phyloP scores from a whole-genome alignment of 176 grass and related monocot genomes.

The Triticum timopheevii region DNA sequence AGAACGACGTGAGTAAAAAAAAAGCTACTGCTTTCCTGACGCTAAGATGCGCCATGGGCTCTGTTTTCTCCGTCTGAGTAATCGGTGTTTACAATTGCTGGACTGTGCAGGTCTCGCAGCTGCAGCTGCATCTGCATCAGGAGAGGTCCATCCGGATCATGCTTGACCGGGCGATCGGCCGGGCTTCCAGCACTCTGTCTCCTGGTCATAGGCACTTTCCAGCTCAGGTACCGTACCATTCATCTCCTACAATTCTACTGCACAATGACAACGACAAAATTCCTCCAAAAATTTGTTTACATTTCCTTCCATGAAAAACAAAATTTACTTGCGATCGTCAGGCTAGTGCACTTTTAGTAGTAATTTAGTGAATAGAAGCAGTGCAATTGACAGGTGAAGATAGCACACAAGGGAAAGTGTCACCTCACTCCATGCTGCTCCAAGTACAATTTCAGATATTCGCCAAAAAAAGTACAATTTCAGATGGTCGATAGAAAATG shows the following conservation, averaged over 20 bases:
- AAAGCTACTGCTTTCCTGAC: background rate
- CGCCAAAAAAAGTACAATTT: background rate
- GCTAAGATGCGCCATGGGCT: background rate
- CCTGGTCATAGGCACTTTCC: slow-evolving; percentile 85
- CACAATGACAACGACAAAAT: background rate
- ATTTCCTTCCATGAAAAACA: background rate
- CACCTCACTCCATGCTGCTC: background rate
- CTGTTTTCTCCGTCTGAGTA: background rate
- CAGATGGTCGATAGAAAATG: background rate
- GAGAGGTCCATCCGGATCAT: slow-evolving; percentile 79
- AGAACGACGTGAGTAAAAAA: slow-evolving; percentile 73
- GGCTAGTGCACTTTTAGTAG: background rate
- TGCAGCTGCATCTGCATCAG: slow-evolving; percentile 85
- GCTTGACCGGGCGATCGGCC: slow-evolving; percentile 86
- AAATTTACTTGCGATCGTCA: background rate
- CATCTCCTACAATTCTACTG: background rate
- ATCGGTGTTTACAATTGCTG: slow-evolving; percentile 4
- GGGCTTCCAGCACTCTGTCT: slow-evolving; percentile 84
- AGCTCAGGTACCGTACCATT: slow-evolving; percentile 60
- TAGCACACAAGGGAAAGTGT: background rate
- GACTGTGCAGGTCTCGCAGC: slow-evolving; percentile 65
- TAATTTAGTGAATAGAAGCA: background rate
- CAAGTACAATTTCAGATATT: too few relatives aligned
- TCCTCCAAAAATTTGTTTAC: background rate
- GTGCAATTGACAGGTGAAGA: background rate